A percentile compares a stretch with the other conserved stretches of the same genome.
Conservation (phyloP, 495 filamentous ascomycete genomes). For the Aspergillus sclerotiicarbonarius region DNA sequence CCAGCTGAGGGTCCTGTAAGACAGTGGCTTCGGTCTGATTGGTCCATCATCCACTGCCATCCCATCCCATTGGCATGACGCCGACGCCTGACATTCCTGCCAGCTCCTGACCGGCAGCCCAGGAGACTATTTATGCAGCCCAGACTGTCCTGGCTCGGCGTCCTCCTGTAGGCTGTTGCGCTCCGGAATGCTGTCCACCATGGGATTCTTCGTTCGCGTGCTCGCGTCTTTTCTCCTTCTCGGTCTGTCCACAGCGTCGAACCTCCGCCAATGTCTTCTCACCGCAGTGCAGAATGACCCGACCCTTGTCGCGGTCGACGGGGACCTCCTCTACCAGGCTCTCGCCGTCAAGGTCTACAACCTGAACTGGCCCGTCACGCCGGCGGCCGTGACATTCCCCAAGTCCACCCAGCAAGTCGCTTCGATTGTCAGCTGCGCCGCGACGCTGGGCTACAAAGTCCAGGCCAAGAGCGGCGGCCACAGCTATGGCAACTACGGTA, state of each 20-base stretch:
- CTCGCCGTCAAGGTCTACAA: conserved; percentile 50
- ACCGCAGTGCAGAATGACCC: conserved; percentile 22
- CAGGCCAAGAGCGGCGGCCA: conserved; percentile 73
- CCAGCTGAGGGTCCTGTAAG: neutral
- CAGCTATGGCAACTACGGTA: conserved; percentile 61
- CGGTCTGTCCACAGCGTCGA: neutral
- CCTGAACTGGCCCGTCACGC: conserved; percentile 57
- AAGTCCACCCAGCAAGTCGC: conserved; percentile 56
- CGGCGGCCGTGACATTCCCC: conserved; percentile 63
- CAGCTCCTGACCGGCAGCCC: neutral
- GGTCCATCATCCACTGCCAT: no score
- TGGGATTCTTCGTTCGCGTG: neutral
- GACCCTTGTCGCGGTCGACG: conserved; percentile 23
- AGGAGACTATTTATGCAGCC: neutral
- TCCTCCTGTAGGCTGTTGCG: no score
- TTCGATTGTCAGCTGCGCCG: conserved; percentile 58
- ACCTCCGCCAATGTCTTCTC: conserved; percentile 19
- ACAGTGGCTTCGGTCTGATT: neutral
- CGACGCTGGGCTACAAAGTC: conserved; percentile 53
- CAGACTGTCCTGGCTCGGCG: no score
- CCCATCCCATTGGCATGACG: no score
- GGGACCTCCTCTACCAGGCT: conserved; percentile 17
- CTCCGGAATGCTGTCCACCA: neutral
- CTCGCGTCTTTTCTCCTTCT: neutral
- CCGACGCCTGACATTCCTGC: neutral